Percentiles rank a stretch among this genome's conserved stretches.
Evolutionary conservation across 2,329 filamentous ascomycete species (phyloP).

Genomic region (Sclerotinia minor): DNA sequence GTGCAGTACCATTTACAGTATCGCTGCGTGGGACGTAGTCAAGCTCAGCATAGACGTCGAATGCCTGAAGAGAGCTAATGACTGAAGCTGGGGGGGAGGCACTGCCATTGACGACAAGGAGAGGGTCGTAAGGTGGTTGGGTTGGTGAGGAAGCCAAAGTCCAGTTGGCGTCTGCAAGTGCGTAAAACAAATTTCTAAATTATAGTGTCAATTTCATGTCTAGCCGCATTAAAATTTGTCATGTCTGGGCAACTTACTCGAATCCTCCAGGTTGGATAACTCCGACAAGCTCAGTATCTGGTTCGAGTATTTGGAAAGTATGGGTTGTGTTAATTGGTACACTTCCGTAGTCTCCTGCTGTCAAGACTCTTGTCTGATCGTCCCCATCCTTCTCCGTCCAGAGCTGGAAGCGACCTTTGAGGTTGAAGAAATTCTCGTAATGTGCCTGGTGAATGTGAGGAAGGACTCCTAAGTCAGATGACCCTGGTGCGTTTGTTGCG

Average conservation of each 20-base stretch:
- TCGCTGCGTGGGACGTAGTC: slow-evolving; percentile 46
- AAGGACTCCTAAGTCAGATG: slow-evolving; percentile 40
- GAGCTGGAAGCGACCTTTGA: slow-evolving; percentile 49
- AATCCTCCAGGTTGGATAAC: slow-evolving; percentile 51
- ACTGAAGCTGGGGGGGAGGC: slow-evolving; percentile 30
- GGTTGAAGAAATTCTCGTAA: slow-evolving; percentile 48
- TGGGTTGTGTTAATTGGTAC: slow-evolving; percentile 50
- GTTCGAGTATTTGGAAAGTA: slow-evolving; percentile 51
- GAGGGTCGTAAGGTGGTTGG: slow-evolving; percentile 43
- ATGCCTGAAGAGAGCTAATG: slow-evolving; percentile 44
- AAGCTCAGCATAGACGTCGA: slow-evolving; percentile 48
- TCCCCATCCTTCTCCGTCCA: slow-evolving; percentile 44
- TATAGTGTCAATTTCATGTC: slow-evolving; percentile 2
- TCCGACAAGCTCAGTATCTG: slow-evolving; percentile 50
- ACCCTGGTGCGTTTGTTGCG: slow-evolving; percentile 46
- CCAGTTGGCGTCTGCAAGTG: slow-evolving; percentile 38
- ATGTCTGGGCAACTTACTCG: slow-evolving; percentile 41
- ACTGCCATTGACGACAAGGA: background rate
- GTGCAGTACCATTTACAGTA: slow-evolving; percentile 46
- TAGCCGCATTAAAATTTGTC: background rate
- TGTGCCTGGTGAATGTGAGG: slow-evolving; percentile 47
- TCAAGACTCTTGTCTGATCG: slow-evolving; percentile 46
- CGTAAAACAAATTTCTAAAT: slow-evolving; percentile 46
- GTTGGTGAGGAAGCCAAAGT: slow-evolving; percentile 43
- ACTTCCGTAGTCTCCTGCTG: slow-evolving; percentile 49